Evolutionary conservation across 2,329 filamentous ascomycete genomes (phyloP).

Genomic region (Neobulgaria alba): DNA sequence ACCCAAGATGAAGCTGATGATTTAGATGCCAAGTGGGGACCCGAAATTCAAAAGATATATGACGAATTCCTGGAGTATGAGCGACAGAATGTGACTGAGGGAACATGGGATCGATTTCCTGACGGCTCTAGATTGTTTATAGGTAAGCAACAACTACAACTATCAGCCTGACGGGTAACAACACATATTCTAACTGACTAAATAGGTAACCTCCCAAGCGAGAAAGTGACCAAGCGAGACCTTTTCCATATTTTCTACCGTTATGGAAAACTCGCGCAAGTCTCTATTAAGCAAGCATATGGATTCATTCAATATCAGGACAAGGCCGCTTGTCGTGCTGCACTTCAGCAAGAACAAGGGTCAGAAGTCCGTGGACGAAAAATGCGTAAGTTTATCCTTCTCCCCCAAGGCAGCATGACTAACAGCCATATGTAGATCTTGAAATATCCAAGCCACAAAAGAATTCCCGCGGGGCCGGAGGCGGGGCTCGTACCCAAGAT

Average conservation of each 20-base stretch:
- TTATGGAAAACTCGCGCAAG: slow-evolving; percentile 82
- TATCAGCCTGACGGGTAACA: no score
- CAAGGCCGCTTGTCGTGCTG: slow-evolving; percentile 61
- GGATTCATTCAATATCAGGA: slow-evolving; percentile 94
- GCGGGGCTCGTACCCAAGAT: slow-evolving; percentile 55
- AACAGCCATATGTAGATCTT: slow-evolving; percentile 49
- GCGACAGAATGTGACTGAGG: slow-evolving; percentile 65
- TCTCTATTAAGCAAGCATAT: slow-evolving; percentile 93
- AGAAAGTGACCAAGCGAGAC: slow-evolving; percentile 88
- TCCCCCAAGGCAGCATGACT: not conserved
- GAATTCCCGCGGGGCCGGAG: slow-evolving; percentile 41
- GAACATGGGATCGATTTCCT: slow-evolving; percentile 74
- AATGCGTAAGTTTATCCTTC: slow-evolving; percentile 60
- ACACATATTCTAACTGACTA: slow-evolving; percentile 24
- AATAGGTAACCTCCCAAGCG: slow-evolving; percentile 80
- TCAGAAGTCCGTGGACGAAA: slow-evolving; percentile 78
- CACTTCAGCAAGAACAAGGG: slow-evolving; percentile 72
- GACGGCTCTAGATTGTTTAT: slow-evolving; percentile 72
- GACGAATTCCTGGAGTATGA: slow-evolving; percentile 67
- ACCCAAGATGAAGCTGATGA: slow-evolving; percentile 24
- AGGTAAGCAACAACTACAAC: slow-evolving; percentile 56
- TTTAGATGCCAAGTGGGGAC: slow-evolving; percentile 28
- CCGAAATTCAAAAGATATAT: slow-evolving; percentile 57
- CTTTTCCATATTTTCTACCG: slow-evolving; percentile 84
- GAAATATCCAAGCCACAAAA: slow-evolving; percentile 86